Base-by-base conservation (phyloP, 108 stramenopile genomes). In the Cyclotella sp. region DNA sequence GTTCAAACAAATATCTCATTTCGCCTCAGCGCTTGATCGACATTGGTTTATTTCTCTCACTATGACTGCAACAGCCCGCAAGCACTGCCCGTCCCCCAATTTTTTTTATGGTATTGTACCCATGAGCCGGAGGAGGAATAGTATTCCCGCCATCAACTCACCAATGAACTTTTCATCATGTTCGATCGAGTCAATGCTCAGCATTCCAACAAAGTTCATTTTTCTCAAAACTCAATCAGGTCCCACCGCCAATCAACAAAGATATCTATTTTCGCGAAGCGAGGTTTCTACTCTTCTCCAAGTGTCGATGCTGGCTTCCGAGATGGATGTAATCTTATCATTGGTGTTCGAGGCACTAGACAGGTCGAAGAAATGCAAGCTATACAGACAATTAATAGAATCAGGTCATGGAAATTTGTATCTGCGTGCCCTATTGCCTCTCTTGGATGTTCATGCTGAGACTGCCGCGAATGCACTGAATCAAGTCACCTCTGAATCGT, bases 211-310 rank as follows among this genome's bases (percentile, higher is more conserved):
- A 11, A 30, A 51, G 60, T 58, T 63, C 45, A 82, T 82, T 39
- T 82, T 82, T 63, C 81, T 74, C 14, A 72, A 82, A 72, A 82
- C 74, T 22, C 81, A 58, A 65, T 68, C 74, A 19, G 68, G 46
- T 51, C 30, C 61, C 61, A 29, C 61, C 27, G 27, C 22, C 51
- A 67, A 60, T 34, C 68, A 75, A 34, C n/a, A 34, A 41, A 71
- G 43, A 14, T 75, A 46, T 43, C 34, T 82, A 9, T 82, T 82
- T 54, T 82, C 81, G 15, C 68, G 73, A 26, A 75, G 81, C 55
- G 81, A 82, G 64, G 63, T 75, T 22, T 57, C 81, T 9, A 70
- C 81, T n/a, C 72, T 82, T 7, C 55, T 82, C 49, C 68, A 74
- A 21, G 81, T 82, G 3, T 66, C 73, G 9, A 75, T 82, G 73